A percentile compares a stretch with the other conserved stretches of the same genome.
Conservation (phyloP, 148 eudicot species). For the Agrostemma githago region DNA sequence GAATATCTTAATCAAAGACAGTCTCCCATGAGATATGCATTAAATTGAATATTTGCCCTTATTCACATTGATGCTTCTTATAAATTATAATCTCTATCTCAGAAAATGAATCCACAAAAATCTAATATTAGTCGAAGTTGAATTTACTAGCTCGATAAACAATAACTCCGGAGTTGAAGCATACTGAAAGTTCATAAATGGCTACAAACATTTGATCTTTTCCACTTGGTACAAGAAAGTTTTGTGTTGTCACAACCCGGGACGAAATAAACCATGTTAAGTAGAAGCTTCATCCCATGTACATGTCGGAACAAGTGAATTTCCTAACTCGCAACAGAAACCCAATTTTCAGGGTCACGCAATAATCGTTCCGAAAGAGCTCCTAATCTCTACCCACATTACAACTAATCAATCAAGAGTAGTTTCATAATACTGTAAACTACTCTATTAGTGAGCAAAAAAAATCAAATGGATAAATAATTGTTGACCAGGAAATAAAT, state of each 20-base stretch:
- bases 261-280: neutral
- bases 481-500: too few species aligned
- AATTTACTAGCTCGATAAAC: neutral
- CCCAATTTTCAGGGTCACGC: constrained; percentile 14
- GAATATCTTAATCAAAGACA: neutral
- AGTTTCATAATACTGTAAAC: neutral
- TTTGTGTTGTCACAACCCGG: neutral
- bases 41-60: too few species aligned
- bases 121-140: too few species aligned
- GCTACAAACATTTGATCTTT: neutral
- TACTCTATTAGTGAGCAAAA: neutral
- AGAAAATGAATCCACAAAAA: too few species aligned
- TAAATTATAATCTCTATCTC: too few species aligned
- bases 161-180: neutral
- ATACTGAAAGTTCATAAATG: neutral
- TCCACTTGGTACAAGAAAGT: neutral
- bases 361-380: constrained; percentile 4
- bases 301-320: constrained; percentile 9
- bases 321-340: constrained; percentile 11
- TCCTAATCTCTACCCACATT: neutral
- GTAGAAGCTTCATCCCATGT: constrained; percentile 1
- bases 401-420: neutral
- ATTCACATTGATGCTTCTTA: too few species aligned
- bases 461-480: neutral
- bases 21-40: neutral